Evolutionary conservation across 768 basidiomycete species (phyloP).

Genomic region (Chalciporus sphaerocephalus): DNA sequence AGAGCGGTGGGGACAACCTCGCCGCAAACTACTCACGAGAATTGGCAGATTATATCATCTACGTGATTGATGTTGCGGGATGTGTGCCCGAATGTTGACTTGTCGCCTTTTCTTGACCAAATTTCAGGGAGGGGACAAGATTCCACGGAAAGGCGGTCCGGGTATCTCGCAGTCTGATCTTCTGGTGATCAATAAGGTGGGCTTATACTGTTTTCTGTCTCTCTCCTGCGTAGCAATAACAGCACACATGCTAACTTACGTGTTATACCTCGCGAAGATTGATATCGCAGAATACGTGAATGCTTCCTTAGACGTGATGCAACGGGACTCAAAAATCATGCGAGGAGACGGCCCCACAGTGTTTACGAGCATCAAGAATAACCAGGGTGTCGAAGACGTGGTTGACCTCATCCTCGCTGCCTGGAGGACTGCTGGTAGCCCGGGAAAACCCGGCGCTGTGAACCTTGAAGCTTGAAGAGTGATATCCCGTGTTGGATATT

Average conservation of each 20-base stretch:
- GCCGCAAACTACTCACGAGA: conserved; percentile 97
- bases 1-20: conserved; percentile 95
- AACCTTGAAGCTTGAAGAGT: conserved; percentile 15
- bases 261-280: conserved; percentile 48
- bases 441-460: conserved; percentile 49
- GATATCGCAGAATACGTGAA: conserved; percentile 91
- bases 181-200: conserved; percentile 90
- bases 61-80: conserved; percentile 84
- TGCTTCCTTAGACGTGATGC: conserved; percentile 93
- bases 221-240: background rate
- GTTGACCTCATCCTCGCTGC: conserved; percentile 77
- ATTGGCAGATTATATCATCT: conserved; percentile 95
- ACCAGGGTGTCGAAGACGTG: conserved; percentile 76
- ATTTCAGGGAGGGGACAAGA: conserved; percentile 89
- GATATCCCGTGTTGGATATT: background rate
- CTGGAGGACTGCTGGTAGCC: conserved; percentile 81
- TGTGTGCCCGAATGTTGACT: conserved; percentile 19
- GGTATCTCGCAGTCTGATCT: conserved; percentile 96
- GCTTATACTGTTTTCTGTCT: background rate
- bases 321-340: conserved; percentile 88
- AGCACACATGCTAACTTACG: background rate
- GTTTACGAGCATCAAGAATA: conserved; percentile 80
- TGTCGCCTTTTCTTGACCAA: conserved; percentile 2
- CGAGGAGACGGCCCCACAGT: conserved; percentile 91
- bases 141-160: conserved; percentile 96